Evolutionary conservation across 352 stramenopile species (phyloP).

Genomic region (Globisporangium solare): DNA sequence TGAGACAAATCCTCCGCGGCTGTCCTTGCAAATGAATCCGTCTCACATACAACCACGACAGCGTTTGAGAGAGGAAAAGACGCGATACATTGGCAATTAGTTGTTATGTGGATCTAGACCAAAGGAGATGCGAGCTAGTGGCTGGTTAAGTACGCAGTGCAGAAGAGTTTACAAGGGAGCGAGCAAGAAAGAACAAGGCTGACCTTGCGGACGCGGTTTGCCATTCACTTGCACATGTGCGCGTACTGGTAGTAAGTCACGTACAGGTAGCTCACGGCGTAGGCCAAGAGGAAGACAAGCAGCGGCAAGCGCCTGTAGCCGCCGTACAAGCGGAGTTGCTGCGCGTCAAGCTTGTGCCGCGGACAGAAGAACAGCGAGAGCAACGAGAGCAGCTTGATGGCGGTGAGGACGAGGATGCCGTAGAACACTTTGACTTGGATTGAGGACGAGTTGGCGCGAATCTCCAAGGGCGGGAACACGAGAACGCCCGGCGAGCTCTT

Average conservation of each 20-base stretch:
- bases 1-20: too few species aligned
- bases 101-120: too few species aligned
- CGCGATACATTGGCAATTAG: too few species aligned
- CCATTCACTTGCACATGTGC: too few species aligned
- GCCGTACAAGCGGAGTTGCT: slow-evolving; percentile 44
- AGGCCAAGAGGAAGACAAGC: slow-evolving; percentile 20
- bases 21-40: too few species aligned
- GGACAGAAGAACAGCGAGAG: slow-evolving; percentile 24
- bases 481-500: not conserved
- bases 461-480: not conserved
- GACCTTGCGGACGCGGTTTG: too few species aligned
- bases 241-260: slow-evolving; percentile 16
- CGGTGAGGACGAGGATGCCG: slow-evolving; percentile 13
- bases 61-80: too few species aligned
- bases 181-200: too few species aligned
- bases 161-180: too few species aligned
- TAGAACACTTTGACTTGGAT: slow-evolving; percentile 15
- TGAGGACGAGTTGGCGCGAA: slow-evolving; percentile 11
- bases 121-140: too few species aligned
- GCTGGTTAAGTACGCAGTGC: too few species aligned
- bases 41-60: too few species aligned
- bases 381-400: slow-evolving; percentile 19
- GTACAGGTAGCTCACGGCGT: slow-evolving; percentile 18
- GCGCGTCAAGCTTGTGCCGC: slow-evolving; percentile 37
- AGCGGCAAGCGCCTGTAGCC: slow-evolving; percentile 30